Evolutionary conservation across 371 early-diverging fungal genomes (phyloP).

Genomic region (Mortierella sp.): DNA sequence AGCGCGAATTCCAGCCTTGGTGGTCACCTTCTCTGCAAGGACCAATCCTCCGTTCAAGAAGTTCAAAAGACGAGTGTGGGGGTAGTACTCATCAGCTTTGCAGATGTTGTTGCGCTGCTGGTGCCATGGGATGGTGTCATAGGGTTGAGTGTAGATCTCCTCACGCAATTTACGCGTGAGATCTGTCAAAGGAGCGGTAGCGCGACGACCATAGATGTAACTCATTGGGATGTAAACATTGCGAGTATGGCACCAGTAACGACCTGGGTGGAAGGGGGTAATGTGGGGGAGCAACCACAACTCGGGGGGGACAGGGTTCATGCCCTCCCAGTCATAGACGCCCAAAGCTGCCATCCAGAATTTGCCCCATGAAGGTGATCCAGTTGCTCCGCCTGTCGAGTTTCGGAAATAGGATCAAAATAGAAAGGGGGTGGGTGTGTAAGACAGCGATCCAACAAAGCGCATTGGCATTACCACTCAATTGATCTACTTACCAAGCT

Average conservation of each 20-base stretch:
- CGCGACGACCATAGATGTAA: conserved; percentile 86
- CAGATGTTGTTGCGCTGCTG: conserved; percentile 86
- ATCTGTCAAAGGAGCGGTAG: conserved; percentile 69
- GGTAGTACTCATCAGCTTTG: conserved; percentile 86
- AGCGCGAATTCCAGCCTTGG: conserved; percentile 70
- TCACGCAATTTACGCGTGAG: conserved; percentile 83
- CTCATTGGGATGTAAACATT: conserved; percentile 95
- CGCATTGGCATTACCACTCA: background rate
- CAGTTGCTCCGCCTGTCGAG: conserved; percentile 80
- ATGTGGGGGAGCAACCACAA: conserved; percentile 91
- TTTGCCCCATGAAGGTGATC: conserved; percentile 97
- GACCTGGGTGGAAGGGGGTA: conserved; percentile 90
- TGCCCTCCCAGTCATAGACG: conserved; percentile 95
- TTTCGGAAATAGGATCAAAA: background rate
- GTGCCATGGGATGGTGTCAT: conserved; percentile 88
- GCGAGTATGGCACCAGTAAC: conserved; percentile 95
- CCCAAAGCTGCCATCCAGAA: conserved; percentile 94
- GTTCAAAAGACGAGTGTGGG: conserved; percentile 85
- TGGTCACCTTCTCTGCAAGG: conserved; percentile 40
- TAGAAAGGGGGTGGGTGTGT: background rate
- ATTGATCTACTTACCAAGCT: conserved; percentile 66
- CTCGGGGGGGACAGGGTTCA: conserved; percentile 97
- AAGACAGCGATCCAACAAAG: background rate
- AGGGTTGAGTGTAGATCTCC: conserved; percentile 90
- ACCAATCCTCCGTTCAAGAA: conserved; percentile 71